Evolutionary conservation across 202 grass and related monocot genomes (phyloP).

Genomic region (Setaria italica): DNA sequence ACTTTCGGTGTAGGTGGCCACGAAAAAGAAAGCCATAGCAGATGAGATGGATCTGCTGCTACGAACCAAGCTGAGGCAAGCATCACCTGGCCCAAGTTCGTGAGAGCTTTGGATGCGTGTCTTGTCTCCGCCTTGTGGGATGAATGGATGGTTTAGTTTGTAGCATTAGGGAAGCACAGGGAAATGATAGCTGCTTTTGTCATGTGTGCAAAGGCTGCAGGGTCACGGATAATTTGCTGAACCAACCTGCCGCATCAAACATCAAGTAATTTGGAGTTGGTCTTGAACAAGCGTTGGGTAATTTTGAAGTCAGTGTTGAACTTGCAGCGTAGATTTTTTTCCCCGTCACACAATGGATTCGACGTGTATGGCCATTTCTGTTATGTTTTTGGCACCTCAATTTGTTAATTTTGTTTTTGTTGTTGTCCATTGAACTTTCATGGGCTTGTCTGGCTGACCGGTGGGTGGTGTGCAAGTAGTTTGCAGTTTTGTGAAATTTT

Average conservation of each 20-base stretch:
- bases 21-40: constrained; percentile 87
- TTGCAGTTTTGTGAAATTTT: neutral
- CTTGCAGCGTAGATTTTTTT: neutral
- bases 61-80: constrained; percentile 77
- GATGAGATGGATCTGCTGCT: constrained; percentile 65
- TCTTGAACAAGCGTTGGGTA: neutral
- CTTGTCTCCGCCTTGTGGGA: neutral
- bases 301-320: constrained; percentile 12
- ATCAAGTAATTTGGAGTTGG: neutral
- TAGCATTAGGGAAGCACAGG: constrained; percentile 22
- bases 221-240: constrained; percentile 20
- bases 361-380: neutral
- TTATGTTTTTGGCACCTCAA: neutral
- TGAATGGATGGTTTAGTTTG: constrained; percentile 16
- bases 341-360: neutral
- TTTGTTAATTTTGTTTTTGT: constrained; percentile 19
- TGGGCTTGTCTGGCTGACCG: neutral
- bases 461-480: neutral
- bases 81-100: constrained; percentile 59
- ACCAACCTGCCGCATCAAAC: constrained; percentile 20
- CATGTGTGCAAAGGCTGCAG: constrained; percentile 1
- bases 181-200: constrained; percentile 35
- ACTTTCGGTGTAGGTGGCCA: constrained; percentile 65
- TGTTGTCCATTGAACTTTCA: neutral
- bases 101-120: constrained; percentile 45